These are phyloP conservation scores for Stropharia rugosoannulata DNA, from an alignment of 768 basidiomycete species.

Conservation along the genomic window DNA sequence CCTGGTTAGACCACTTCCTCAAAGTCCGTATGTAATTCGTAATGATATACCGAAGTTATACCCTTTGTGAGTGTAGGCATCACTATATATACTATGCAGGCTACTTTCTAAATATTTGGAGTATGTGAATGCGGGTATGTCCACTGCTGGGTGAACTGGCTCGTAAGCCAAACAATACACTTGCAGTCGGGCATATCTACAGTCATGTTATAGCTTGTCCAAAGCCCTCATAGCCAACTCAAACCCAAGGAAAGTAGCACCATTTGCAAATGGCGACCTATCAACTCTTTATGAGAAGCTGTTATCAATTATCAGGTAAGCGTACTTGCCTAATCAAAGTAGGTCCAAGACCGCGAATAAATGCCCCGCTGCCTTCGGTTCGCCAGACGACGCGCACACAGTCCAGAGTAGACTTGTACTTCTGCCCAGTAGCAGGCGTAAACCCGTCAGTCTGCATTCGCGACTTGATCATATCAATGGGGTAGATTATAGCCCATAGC, in stretches of 20 bases:
- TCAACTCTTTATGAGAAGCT: background rate
- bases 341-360: slow-evolving; percentile 88
- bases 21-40: no score
- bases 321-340: slow-evolving; percentile 79
- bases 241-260: slow-evolving; percentile 94
- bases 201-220: slow-evolving; percentile 32
- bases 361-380: slow-evolving; percentile 81
- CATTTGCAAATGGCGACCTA: slow-evolving; percentile 95
- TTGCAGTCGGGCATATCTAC: background rate
- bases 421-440: slow-evolving; percentile 67
- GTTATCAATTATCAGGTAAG: background rate
- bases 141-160: no score
- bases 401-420: slow-evolving; percentile 80
- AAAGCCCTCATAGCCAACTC: slow-evolving; percentile 85
- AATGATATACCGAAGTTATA: no score
- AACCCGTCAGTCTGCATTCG: slow-evolving; percentile 96
- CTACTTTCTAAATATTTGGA: no score
- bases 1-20: no score
- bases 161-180: no score
- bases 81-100: no score
- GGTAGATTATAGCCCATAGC: slow-evolving; percentile 94
- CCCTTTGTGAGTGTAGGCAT: no score
- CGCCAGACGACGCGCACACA: slow-evolving; percentile 83
- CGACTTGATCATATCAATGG: slow-evolving; percentile 95
- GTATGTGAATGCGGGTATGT: no score